phyloP scores from a whole-genome alignment of 805 yeast genomes.

The Candida dajiaensis region DNA sequence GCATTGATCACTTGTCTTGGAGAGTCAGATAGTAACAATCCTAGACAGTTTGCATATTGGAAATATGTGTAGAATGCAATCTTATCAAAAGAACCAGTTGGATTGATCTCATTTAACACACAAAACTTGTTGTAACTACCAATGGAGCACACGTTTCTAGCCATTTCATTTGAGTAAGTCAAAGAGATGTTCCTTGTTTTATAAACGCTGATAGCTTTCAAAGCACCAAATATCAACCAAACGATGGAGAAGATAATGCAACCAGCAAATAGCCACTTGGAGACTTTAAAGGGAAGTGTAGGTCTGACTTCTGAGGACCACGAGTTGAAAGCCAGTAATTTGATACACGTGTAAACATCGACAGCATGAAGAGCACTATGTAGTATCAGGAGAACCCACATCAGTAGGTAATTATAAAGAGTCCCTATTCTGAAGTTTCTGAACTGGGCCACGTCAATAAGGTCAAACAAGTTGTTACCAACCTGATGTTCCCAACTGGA shows the following conservation, averaged over 20 bases:
- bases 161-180: constrained; percentile 61
- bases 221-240: constrained; percentile 48
- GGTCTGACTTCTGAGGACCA: constrained; percentile 58
- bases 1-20: constrained; percentile 87
- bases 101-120: constrained; percentile 63
- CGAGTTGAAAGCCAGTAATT: constrained; percentile 61
- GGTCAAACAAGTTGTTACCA: constrained; percentile 39
- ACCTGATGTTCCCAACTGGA: constrained; percentile 30
- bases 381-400: constrained; percentile 34
- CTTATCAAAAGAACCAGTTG: constrained; percentile 59
- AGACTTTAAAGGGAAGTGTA: constrained; percentile 42
- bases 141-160: constrained; percentile 52
- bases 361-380: constrained; percentile 51
- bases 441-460: constrained; percentile 41
- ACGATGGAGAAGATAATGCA: constrained; percentile 71
- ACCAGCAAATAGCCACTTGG: constrained; percentile 70
- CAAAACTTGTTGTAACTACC: constrained; percentile 63
- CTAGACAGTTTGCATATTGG: constrained; percentile 55
- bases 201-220: constrained; percentile 53
- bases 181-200: constrained; percentile 60
- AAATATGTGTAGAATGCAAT: constrained; percentile 59
- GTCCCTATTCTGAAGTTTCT: constrained; percentile 39
- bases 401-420: constrained; percentile 34
- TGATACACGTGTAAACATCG: constrained; percentile 76
- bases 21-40: constrained; percentile 68